Base-by-base conservation (phyloP, 2,329 filamentous ascomycete genomes). In the Falciphora oryzae region DNA sequence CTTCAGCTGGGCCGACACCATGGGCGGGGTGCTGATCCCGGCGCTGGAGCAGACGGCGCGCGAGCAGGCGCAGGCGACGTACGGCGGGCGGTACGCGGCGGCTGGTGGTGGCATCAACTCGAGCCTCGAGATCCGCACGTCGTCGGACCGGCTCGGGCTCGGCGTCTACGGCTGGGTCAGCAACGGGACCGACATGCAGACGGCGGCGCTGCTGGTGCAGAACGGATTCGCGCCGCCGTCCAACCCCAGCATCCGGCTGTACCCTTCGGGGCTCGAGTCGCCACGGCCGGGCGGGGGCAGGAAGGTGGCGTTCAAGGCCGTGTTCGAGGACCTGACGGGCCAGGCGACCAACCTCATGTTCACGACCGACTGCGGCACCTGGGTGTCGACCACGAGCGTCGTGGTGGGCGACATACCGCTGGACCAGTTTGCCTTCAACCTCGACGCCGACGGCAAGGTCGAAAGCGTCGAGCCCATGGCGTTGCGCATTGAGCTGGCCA, bases 151-250 rank as follows among this genome's bases (percentile, higher is more conserved):
- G 32, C 73, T 72, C 0, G 74, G 73, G 1, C 65, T 75, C 14
- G 67, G 68, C 8, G 68, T 75, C 61, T 65, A 70, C 1, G 68
- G 70, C 63, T 75, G 73, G 72, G 68, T 72, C n/a, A 73, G 72
- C 61, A 74, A 75, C 63, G 72, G 73, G 1, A 73, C 71, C 8
- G 70, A 75, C 64, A 74, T 75, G 57, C 64, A 65, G 10, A 69
- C 63, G 64, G 67, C 67, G 11, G 68, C 71, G 11, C 70, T 70
- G 1, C 63, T 68, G 2, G 58, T 73, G 63, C 70, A 73, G 63
- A 69, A 68, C 28, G 68, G 69, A 6, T 72, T 71, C 58, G 16
- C 57, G 62, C 38, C 63, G 7, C 71, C 71, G 4, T 57, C 71
- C 1, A 71, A 68, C 0, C 72, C 73, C 4, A 72, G 70, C 11